phyloP scores from a whole-genome alignment of 257 asterid genomes.

The Solanum microdontum region DNA sequence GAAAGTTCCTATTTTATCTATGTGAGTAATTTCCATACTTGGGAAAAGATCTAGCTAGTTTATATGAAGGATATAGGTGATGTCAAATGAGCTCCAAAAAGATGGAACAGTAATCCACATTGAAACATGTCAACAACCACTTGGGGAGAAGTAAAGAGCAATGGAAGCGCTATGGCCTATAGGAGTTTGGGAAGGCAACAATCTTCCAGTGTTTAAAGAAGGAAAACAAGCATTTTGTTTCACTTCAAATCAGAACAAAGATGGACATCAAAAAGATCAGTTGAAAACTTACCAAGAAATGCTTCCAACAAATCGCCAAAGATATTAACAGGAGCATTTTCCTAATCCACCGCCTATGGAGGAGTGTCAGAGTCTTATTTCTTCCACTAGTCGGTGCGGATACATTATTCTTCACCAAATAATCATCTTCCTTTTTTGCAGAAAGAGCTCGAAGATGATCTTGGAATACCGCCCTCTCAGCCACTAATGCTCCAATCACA shows the following conservation, averaged over 20 bases:
- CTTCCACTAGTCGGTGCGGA: background rate
- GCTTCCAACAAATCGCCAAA: slow-evolving; percentile 48
- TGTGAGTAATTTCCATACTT: background rate
- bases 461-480: slow-evolving; percentile 56
- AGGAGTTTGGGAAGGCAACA: background rate
- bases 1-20: background rate
- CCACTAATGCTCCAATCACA: slow-evolving; percentile 33
- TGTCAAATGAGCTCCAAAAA: background rate
- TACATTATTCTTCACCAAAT: slow-evolving; percentile 14
- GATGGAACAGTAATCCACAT: background rate
- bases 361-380: background rate
- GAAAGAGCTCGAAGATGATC: slow-evolving; percentile 48
- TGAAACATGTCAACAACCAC: background rate
- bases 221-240: background rate
- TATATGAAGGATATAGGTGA: background rate
- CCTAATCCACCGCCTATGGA: slow-evolving; percentile 46
- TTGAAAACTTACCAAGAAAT: slow-evolving; percentile 42
- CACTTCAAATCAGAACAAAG: background rate
- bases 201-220: background rate
- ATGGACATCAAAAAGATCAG: background rate
- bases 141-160: background rate
- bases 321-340: slow-evolving; percentile 36
- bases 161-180: background rate
- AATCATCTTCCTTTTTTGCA: slow-evolving; percentile 76
- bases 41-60: background rate